phyloP scores from a whole-genome alignment of 2,329 filamentous ascomycete genomes.

The Calonectria pteridis region DNA sequence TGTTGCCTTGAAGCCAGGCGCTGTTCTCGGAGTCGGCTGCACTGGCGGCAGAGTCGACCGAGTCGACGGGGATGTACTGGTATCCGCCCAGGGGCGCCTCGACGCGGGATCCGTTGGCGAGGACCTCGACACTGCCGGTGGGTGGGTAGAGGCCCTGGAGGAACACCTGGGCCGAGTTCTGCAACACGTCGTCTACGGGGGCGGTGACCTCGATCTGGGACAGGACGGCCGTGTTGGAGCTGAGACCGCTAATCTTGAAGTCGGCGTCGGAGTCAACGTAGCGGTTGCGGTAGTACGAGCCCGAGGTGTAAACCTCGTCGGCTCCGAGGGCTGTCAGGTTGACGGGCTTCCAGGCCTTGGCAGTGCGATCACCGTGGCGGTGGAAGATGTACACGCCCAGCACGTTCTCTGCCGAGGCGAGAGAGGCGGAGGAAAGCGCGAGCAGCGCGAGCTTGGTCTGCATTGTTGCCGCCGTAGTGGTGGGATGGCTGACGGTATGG shows the following conservation, averaged over 20 bases:
- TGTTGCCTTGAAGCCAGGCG: slow-evolving; percentile 70
- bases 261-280: slow-evolving; percentile 76
- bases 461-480: slow-evolving; percentile 46
- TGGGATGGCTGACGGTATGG: slow-evolving; percentile 12
- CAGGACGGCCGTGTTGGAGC: slow-evolving; percentile 73
- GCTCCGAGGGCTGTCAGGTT: slow-evolving; percentile 85
- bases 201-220: slow-evolving; percentile 80
- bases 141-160: slow-evolving; percentile 91
- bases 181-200: slow-evolving; percentile 81
- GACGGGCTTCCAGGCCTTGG: slow-evolving; percentile 79
- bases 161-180: slow-evolving; percentile 84
- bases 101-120: slow-evolving; percentile 78
- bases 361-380: slow-evolving; percentile 88
- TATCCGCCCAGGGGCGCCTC: slow-evolving; percentile 81
- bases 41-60: slow-evolving; percentile 67
- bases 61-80: slow-evolving; percentile 83
- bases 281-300: slow-evolving; percentile 79
- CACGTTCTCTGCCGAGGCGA: slow-evolving; percentile 71
- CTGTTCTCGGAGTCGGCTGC: slow-evolving; percentile 67
- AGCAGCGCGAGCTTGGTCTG: slow-evolving; percentile 55
- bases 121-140: slow-evolving; percentile 69
- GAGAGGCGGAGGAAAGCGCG: slow-evolving; percentile 51
- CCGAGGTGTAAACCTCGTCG: slow-evolving; percentile 78
- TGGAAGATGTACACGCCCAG: slow-evolving; percentile 90
- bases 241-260: slow-evolving; percentile 75